These are phyloP conservation scores for Lepiota subincarnata DNA, from an alignment of 768 basidiomycete genomes.

Conservation along the genomic window DNA sequence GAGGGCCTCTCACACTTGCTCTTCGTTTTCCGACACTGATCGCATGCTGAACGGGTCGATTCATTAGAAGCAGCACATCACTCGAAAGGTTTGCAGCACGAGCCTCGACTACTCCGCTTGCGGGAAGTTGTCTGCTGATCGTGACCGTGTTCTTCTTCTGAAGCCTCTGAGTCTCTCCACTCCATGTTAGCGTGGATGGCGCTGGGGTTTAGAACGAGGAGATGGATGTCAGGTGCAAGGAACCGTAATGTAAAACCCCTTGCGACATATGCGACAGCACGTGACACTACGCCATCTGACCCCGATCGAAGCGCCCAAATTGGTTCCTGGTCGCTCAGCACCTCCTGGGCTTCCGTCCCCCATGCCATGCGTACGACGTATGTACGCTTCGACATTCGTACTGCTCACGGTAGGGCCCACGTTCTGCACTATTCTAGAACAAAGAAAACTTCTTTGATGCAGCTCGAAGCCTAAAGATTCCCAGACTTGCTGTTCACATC, in stretches of 20 bases:
- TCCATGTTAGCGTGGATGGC: conserved; percentile 33
- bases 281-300: conserved; percentile 8
- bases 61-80: conserved; percentile 12
- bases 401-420: background rate
- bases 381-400: too few species aligned
- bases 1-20: conserved; percentile 72
- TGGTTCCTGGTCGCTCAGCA: background rate
- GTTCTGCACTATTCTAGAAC: background rate
- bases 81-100: conserved; percentile 1
- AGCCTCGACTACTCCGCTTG: conserved; percentile 66
- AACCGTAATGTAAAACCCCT: conserved; percentile 4
- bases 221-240: conserved; percentile 19
- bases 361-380: too few species aligned
- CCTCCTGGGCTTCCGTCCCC: background rate
- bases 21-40: conserved; percentile 85
- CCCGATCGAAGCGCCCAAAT: conserved; percentile 14
- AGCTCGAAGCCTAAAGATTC: too few species aligned
- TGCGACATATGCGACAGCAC: too few species aligned
- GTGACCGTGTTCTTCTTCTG: conserved; percentile 48
- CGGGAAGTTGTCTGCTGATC: conserved; percentile 40
- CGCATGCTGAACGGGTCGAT: conserved; percentile 54
- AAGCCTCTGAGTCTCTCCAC: conserved; percentile 58
- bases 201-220: conserved; percentile 18
- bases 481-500: too few species aligned
- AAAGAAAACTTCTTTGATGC: background rate